phyloP scores from a whole-genome alignment of 345 rosid species.

The Theobroma cacao region DNA sequence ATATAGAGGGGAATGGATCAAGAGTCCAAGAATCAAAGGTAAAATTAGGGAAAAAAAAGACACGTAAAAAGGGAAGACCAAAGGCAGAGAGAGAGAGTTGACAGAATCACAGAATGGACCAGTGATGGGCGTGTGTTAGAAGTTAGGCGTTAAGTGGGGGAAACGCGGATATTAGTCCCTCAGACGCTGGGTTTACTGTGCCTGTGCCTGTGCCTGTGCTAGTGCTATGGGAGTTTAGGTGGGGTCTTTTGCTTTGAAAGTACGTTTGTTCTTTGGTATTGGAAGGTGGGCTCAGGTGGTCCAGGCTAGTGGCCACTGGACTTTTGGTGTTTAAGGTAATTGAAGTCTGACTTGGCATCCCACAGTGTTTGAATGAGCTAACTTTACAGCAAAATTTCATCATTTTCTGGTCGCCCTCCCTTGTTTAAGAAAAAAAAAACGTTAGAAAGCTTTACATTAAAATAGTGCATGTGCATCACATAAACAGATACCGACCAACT shows the following conservation, averaged over 20 bases:
- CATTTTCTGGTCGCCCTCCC: neutral
- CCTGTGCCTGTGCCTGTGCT: neutral
- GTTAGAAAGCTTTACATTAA: neutral
- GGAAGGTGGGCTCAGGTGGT: neutral
- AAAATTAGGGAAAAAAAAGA: neutral
- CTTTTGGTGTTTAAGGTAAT: neutral
- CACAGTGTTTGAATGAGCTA: neutral
- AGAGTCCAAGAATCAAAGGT: slow-evolving; percentile 5
- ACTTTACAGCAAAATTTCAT: neutral
- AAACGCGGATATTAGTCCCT: slow-evolving; percentile 13
- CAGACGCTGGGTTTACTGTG: neutral
- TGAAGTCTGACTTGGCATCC: neutral
- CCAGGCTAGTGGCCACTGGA: neutral
- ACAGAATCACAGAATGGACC: neutral
- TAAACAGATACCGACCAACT: neutral
- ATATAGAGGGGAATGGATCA: neutral
- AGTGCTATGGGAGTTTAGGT: neutral
- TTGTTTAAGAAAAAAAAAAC: neutral
- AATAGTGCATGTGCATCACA: neutral
- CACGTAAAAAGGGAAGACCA: slow-evolving; percentile 1
- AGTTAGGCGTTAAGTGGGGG: neutral
- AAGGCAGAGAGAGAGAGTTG: neutral
- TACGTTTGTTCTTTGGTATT: neutral
- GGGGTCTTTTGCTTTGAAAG: neutral
- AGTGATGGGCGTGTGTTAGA: neutral